Evolutionary conservation across 768 basidiomycete genomes (phyloP).

Genomic region (Tylopilus subfusipes): DNA sequence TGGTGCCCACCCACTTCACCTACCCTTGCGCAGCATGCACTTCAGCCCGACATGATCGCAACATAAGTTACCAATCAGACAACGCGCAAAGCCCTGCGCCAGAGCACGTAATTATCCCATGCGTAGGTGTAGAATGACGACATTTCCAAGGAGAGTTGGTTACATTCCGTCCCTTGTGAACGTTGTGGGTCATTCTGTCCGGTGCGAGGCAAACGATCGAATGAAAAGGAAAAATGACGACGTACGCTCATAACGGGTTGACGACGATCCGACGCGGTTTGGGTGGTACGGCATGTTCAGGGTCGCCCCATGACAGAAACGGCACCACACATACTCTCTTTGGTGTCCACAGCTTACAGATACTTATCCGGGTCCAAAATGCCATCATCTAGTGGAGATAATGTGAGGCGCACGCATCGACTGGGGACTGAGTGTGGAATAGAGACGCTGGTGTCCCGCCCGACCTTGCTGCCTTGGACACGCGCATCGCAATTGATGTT

Average conservation of each 20-base stretch:
- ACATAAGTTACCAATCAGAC: background rate
- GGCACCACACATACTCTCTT: background rate
- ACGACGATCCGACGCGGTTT: background rate
- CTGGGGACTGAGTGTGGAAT: background rate
- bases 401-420: no score
- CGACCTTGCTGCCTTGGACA: background rate
- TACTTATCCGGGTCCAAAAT: background rate
- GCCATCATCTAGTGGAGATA: background rate
- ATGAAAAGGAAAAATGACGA: background rate
- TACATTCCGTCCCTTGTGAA: background rate
- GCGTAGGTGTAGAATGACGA: background rate
- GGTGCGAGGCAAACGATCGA: background rate
- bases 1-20: background rate
- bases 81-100: background rate
- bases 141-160: background rate
- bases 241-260: background rate
- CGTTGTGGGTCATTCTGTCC: background rate
- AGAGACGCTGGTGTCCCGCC: background rate
- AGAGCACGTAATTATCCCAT: background rate
- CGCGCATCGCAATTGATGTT: background rate
- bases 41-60: background rate
- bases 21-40: background rate
- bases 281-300: background rate
- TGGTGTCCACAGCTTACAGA: background rate
- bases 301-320: background rate